Base-by-base conservation (phyloP, 2,329 filamentous ascomycete species). In the Fusarium fracticaudum region DNA sequence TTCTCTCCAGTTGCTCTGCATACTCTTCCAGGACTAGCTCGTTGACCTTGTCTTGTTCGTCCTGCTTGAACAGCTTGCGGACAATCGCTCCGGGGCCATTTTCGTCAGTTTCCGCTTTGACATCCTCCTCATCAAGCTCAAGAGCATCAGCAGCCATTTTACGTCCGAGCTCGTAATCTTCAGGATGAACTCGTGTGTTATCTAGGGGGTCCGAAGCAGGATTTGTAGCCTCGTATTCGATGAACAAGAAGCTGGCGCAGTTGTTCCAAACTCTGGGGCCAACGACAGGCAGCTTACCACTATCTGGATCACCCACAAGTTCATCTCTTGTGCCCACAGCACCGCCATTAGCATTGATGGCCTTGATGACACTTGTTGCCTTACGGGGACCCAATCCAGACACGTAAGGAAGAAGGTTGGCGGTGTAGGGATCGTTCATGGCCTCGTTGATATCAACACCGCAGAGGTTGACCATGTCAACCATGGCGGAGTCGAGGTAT, bases 71-170 rank as follows among this genome's bases (percentile, higher is more conserved):
- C n/a, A 99, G 90, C 82, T 96, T 97, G 72, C 95, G 92, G 62
- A 99, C 94, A 76, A 98, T 95, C 13, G 96, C 96, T 22, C 94
- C 95, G 1, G 93, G 88, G 1, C 96, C 96, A 73, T 95, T 94
- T 79, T 98, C 94, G 74, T 97, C 94, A 10, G 93, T 93, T 84
- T 98, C 95, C 3, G 93, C 94, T 83, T 98, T 97, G 80, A 99
- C 94, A 79, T 99, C 96, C 85, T 99, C 96, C 84, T 99, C 96
- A 77, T 99, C 96, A 75, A 99, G 88, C 81, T 98, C 96, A 54
- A 99, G 87, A 22, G 96, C 96, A 86, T 99, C 96, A 8, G 96
- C 96, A 26, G 96, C 96, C 92, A 99, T 98, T 85, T 99, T 99
- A 77, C 96, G 94, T 55, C 95, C 96, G 71, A 99, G 92, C 77